These are phyloP conservation scores for Amanita fuliginea DNA, from an alignment of 768 basidiomycete genomes.

Conservation along the genomic window DNA sequence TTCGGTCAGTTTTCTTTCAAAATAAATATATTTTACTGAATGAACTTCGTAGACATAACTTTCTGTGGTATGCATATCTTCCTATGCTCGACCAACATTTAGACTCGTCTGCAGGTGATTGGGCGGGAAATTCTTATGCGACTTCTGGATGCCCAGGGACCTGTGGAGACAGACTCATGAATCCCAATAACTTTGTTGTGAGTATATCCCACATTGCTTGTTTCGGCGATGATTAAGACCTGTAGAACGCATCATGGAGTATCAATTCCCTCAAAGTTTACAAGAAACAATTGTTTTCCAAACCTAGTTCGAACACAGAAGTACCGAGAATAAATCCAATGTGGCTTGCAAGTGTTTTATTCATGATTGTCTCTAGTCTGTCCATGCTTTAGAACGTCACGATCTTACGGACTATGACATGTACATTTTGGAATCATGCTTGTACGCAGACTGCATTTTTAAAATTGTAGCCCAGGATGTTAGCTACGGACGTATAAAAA, in stretches of 20 bases:
- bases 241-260: slow-evolving; percentile 70
- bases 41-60: slow-evolving; percentile 51
- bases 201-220: slow-evolving; percentile 14
- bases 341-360: not conserved
- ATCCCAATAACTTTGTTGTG: slow-evolving; percentile 66
- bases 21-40: not conserved
- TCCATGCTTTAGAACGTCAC: slow-evolving; percentile 1
- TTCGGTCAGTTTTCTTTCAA: slow-evolving; percentile 46
- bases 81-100: not conserved
- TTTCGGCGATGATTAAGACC: not conserved
- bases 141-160: slow-evolving; percentile 69
- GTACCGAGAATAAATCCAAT: not conserved
- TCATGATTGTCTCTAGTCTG: not conserved
- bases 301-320: slow-evolving; percentile 4
- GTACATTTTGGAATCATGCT: too few species aligned
- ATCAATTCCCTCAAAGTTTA: slow-evolving; percentile 76
- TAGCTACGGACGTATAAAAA: too few species aligned
- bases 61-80: slow-evolving; percentile 50
- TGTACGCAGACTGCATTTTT: too few species aligned
- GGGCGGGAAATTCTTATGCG: slow-evolving; percentile 76
- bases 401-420: not conserved
- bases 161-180: slow-evolving; percentile 48
- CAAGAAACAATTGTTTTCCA: slow-evolving; percentile 38
- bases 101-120: slow-evolving; percentile 41
- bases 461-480: too few species aligned